Base-by-base conservation (phyloP, 2,329 filamentous ascomycete species). In the Phaeomoniella chlamydospora region DNA sequence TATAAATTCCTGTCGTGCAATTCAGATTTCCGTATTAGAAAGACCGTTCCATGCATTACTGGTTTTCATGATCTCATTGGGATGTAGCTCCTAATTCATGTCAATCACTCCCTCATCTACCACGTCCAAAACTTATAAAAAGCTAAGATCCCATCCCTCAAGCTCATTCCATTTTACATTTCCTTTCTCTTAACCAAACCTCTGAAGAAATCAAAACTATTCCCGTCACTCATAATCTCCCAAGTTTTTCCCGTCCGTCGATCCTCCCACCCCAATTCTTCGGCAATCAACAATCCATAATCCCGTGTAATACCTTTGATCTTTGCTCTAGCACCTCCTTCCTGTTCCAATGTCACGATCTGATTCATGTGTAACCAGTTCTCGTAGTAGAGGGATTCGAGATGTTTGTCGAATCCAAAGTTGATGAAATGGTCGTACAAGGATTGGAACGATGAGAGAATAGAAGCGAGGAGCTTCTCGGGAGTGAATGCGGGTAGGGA, bases 161-260 rank as follows among this genome's bases (percentile, higher is more conserved):
- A n/a, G n/a, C n/a, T n/a, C n/a, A n/a, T n/a, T n/a, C n/a, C n/a
- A n/a, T 26, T n/a, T 26, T n/a, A 26, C 22, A 26, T 26, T n/a
- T 26, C 57, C 65, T 93, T 96, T 49, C 79, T 72, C 63, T 75
- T 84, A 14, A 98, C 64, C 49, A 98, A 52, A 0, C 90, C 90
- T 52, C 74, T 83, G 62, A 94, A 93, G 56, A 94, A 98, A 59
- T 98, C 90, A 63, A 98, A 98, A 56, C 87, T 94, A 52, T 98
- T 98, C 54, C 87, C 85, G 56, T 98, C 90, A 55, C 86, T 94
- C 64, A 94, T 87, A 58, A 98, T 59, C 47, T 80, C 74, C 72
- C 81, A 88, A 34, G 80, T 65, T 57, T 72, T 81, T 0, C 88
- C 87, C 0, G 83, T 94, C 2, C 68, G 64, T 36, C 77, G 65